Evolutionary conservation across 306 rosid species (phyloP), one percentile per base, ranked within the genome.

Genomic region (Lathyrus oleraceus): DNA sequence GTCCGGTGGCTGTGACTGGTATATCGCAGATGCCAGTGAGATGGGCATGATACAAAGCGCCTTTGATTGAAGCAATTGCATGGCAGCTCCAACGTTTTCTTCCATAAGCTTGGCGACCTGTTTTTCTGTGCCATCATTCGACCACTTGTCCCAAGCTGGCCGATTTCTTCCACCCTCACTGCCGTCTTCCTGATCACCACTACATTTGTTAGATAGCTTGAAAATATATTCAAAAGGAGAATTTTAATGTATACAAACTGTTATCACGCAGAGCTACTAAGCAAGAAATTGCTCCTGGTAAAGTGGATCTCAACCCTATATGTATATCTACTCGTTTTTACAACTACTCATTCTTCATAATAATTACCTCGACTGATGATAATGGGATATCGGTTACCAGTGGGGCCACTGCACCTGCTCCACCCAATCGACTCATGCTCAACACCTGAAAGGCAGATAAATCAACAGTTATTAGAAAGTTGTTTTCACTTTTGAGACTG

Each of bases 341-440:
- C 16, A 63, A 43, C 78, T n/a, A 49, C 23, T 47, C 16, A 60
- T 76, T 67, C 3, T 57, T 70, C 57, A 38, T 38, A 25, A 71
- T 81, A 72, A 67, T 71, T 73, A 94, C 98, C 98, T 94, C 96
- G 16, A 88, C 89, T 48, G 98, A 94, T 39, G 96, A 90, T 83
- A 91, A 84, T 84, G 97, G 96, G 65, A 91, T 87, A 67, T 94
- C 98, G 9, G 92, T 90, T 78, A 90, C 97, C 70, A 90, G 91
- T 70, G 97, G 98, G 64, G 97, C 98, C 69, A 94, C 98, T n/a
- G 97, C 97, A 76, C 97, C 96, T 13, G 96, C 97, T 83, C 98
- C 98, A 27, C 98, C 97, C 91, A 94, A 75, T 84, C 98, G 86
- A 83, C 98, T 94, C 97, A 94, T 88, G 93, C 98, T 94, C 76